Conservation (phyloP, 352 stramenopile species). For the Phytopythium litorale region DNA sequence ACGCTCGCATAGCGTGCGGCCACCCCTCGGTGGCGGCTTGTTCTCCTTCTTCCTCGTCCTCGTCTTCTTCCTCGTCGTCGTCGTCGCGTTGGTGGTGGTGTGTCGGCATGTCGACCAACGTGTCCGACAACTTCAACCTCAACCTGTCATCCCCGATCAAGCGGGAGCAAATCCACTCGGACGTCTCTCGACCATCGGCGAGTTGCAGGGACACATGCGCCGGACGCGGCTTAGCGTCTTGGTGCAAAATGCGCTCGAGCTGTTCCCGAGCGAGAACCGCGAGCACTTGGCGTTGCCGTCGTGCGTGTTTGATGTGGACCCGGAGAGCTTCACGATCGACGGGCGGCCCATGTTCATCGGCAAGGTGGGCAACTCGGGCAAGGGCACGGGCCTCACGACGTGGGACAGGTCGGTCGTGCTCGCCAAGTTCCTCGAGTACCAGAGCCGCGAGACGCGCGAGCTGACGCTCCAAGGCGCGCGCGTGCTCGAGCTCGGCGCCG, state of each 20-base stretch:
- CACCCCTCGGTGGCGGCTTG: no score
- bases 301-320: slow-evolving; percentile 53
- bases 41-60: no score
- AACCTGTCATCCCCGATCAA: no score
- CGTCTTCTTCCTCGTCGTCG: no score
- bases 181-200: slow-evolving; percentile 18
- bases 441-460: slow-evolving; percentile 9
- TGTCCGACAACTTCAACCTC: no score
- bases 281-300: slow-evolving; percentile 43
- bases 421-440: slow-evolving; percentile 88
- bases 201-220: slow-evolving; percentile 21
- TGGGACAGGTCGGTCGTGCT: slow-evolving; percentile 91
- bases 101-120: no score
- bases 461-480: slow-evolving; percentile 26
- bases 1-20: no score
- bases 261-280: slow-evolving; percentile 11
- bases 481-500: slow-evolving; percentile 82
- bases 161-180: no score
- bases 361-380: slow-evolving; percentile 76
- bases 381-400: slow-evolving; percentile 86
- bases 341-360: slow-evolving; percentile 40
- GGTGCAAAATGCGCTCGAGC: slow-evolving; percentile 15
- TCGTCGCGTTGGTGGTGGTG: no score
- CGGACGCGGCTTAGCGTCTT: slow-evolving; percentile 38
- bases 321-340: slow-evolving; percentile 49